Evolutionary conservation across 2,329 filamentous ascomycete species (phyloP).

Genomic region (Cordyceps sp.): DNA sequence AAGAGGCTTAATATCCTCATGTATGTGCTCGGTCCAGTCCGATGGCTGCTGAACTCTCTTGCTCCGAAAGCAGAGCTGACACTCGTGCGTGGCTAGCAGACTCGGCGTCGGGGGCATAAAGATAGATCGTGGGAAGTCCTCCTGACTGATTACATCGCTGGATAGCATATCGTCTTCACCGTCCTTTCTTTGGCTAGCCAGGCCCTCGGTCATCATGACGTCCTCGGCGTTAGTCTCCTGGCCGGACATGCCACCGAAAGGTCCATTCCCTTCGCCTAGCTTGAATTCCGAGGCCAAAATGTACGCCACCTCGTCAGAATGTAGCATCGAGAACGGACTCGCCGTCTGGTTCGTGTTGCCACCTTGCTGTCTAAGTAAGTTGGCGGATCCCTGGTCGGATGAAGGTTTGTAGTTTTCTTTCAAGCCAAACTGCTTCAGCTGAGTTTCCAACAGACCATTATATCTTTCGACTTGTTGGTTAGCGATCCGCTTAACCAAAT

Average conservation of each 20-base stretch:
- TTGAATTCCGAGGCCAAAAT: constrained; percentile 6
- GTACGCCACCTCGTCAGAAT: no score
- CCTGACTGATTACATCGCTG: constrained; percentile 51
- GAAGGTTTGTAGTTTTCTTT: constrained; percentile 51
- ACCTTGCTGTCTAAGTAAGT: no score
- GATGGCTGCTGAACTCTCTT: constrained; percentile 84
- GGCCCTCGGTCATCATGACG: no score
- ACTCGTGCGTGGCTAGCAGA: constrained; percentile 80
- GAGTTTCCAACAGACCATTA: constrained; percentile 55
- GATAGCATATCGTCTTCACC: no score
- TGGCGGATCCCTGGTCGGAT: no score
- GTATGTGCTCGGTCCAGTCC: constrained; percentile 93
- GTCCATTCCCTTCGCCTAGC: constrained; percentile 43
- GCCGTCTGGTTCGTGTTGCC: no score
- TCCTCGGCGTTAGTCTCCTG: constrained; percentile 36
- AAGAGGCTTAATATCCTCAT: constrained; percentile 85
- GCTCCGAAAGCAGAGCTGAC: constrained; percentile 67
- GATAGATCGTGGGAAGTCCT: constrained; percentile 67
- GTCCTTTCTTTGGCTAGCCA: no score
- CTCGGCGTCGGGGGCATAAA: constrained; percentile 62
- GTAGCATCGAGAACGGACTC: no score
- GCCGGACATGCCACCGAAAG: constrained; percentile 9
- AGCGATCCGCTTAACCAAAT: constrained; percentile 66
- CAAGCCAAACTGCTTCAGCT: constrained; percentile 50
- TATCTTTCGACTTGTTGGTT: constrained; percentile 68